Evolutionary conservation across 176 grass and related monocot genomes (phyloP).

Genomic region (Triticum timopheevii): DNA sequence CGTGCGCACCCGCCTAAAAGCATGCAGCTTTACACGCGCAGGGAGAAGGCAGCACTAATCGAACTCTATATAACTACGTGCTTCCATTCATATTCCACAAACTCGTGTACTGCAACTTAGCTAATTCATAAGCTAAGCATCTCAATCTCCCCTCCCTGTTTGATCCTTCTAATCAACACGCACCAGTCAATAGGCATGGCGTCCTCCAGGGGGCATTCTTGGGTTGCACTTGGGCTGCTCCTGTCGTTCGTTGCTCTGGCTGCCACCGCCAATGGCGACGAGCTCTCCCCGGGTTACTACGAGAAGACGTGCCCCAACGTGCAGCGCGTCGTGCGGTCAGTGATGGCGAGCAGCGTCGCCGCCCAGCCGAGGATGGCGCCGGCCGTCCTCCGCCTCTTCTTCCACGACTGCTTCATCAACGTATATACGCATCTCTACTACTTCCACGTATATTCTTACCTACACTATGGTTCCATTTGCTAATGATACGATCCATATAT

Average conservation of each 20-base stretch:
- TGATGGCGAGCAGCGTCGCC: constrained; percentile 29
- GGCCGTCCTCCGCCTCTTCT: too few species aligned
- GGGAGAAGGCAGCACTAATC: not conserved
- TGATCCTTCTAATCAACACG: not conserved
- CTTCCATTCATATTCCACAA: too few species aligned
- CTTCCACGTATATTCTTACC: too few species aligned
- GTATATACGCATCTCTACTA: too few species aligned
- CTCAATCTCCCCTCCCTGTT: not conserved
- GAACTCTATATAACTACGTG: not conserved
- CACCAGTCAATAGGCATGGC: not conserved
- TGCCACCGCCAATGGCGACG: not conserved
- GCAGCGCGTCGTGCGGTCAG: constrained; percentile 27
- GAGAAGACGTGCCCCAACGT: constrained; percentile 44
- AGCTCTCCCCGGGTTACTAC: constrained; percentile 44
- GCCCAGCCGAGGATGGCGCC: not conserved
- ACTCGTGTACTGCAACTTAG: not conserved
- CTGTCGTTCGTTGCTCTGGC: not conserved
- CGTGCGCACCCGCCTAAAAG: too few species aligned
- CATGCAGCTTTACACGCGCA: too few species aligned
- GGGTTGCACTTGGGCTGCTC: not conserved
- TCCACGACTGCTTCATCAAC: too few species aligned
- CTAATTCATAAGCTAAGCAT: not conserved
- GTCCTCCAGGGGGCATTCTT: not conserved
- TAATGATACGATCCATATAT: too few species aligned
- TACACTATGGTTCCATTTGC: too few species aligned